Evolutionary conservation across 495 filamentous ascomycete species (phyloP).

Genomic region (Penicillium steckii): DNA sequence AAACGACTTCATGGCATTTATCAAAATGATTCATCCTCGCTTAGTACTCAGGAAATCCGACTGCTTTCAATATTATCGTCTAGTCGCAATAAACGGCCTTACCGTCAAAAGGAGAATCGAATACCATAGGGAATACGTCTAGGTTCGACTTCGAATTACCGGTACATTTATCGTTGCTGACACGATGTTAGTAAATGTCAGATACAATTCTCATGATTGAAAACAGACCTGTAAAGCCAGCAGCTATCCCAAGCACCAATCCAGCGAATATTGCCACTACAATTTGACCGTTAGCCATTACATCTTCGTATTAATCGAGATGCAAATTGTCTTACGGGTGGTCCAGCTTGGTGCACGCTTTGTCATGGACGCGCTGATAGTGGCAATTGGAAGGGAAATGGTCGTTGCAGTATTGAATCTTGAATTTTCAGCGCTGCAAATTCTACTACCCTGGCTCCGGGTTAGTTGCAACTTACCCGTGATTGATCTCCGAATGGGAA

Average conservation of each 20-base stretch:
- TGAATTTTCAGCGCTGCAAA: background rate
- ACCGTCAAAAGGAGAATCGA: conserved; percentile 2
- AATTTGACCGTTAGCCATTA: background rate
- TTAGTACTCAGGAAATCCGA: background rate
- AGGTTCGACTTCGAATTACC: background rate
- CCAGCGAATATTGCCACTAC: conserved; percentile 1
- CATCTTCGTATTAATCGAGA: background rate
- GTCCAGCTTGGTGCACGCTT: background rate
- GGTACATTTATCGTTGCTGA: background rate
- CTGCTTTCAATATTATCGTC: too few species aligned
- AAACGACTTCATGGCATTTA: background rate
- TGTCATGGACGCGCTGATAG: background rate
- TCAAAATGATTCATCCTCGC: background rate
- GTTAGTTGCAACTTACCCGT: background rate
- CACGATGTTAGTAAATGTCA: background rate
- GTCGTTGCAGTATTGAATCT: conserved; percentile 2
- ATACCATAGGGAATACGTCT: background rate
- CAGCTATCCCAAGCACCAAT: background rate
- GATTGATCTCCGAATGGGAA: background rate
- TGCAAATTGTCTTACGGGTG: background rate
- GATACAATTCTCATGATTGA: background rate
- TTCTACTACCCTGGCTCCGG: background rate
- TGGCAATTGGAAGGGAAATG: background rate
- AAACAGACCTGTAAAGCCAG: background rate
- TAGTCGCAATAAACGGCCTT: background rate